Percentiles rank a stretch among this genome's conserved stretches.
These are phyloP conservation scores for Cadophora sp. DNA, from an alignment of 2,329 filamentous ascomycete species.

Conservation along the genomic window DNA sequence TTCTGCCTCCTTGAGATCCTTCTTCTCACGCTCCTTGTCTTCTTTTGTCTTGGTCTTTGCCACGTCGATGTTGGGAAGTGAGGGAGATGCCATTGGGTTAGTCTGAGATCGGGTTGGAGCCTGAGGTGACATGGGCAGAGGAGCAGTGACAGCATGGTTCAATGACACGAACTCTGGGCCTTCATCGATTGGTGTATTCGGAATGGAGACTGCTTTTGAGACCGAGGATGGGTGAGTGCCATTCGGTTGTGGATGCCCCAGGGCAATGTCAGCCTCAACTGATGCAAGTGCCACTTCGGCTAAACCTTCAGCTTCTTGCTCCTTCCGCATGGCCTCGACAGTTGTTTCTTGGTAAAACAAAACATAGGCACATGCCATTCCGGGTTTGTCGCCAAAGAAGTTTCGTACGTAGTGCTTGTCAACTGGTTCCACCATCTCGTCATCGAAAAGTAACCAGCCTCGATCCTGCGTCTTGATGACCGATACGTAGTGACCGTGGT, in stretches of 20 bases:
- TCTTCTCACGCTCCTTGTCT: slow-evolving; percentile 71
- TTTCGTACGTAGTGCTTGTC: slow-evolving; percentile 96
- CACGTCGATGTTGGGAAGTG: slow-evolving; percentile 35
- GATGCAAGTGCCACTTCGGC: slow-evolving; percentile 64
- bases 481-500: slow-evolving; percentile 96
- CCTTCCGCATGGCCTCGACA: slow-evolving; percentile 70
- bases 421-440: slow-evolving; percentile 98
- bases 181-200: slow-evolving; percentile 53
- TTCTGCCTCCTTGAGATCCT: slow-evolving; percentile 63
- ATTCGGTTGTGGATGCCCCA: slow-evolving; percentile 53
- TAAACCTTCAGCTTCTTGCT: slow-evolving; percentile 82
- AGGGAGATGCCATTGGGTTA: slow-evolving; percentile 42
- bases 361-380: slow-evolving; percentile 93
- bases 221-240: slow-evolving; percentile 52
- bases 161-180: slow-evolving; percentile 63
- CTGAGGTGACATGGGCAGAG: slow-evolving; percentile 18
- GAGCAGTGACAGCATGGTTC: slow-evolving; percentile 69
- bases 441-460: slow-evolving; percentile 95
- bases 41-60: slow-evolving; percentile 57
- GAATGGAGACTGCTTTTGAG: slow-evolving; percentile 58
- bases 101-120: slow-evolving; percentile 40
- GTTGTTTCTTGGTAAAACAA: slow-evolving; percentile 96
- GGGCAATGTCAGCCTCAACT: slow-evolving; percentile 61
- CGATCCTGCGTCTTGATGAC: slow-evolving; percentile 97
- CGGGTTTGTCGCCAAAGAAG: slow-evolving; percentile 93